A percentile compares a stretch with the other conserved stretches of the same genome.
Evolutionary conservation across 441 rosid species (phyloP).

Genomic region (Capsella rubella): DNA sequence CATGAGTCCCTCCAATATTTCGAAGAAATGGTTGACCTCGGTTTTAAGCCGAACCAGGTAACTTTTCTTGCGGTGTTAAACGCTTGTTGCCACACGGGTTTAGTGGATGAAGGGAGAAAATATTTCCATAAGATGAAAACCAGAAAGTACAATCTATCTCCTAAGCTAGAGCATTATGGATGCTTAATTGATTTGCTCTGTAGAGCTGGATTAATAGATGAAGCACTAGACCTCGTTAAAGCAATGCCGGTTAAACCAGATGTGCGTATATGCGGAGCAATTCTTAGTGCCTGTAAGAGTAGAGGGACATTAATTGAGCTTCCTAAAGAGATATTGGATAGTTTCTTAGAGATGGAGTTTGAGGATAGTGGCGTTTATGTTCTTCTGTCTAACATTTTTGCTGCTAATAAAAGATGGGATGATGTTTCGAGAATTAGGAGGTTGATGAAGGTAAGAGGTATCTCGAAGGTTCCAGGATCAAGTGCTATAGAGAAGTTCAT

Average conservation of each 20-base stretch:
- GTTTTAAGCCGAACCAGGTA: conserved; percentile 44
- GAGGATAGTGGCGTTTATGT: conserved; percentile 51
- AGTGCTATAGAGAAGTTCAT: conserved; percentile 37
- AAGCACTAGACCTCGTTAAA: conserved; percentile 40
- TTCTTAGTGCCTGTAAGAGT: conserved; percentile 50
- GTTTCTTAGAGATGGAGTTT: conserved; percentile 42
- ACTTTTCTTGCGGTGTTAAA: conserved; percentile 46
- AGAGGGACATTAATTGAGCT: conserved; percentile 39
- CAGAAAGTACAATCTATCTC: conserved; percentile 35
- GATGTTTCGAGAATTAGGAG: conserved; percentile 46
- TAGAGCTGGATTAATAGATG: conserved; percentile 48
- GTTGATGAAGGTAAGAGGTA: conserved; percentile 46
- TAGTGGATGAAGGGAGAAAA: conserved; percentile 48
- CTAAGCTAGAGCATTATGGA: conserved; percentile 47
- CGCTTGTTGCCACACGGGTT: conserved; percentile 50
- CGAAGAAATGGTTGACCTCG: conserved; percentile 41
- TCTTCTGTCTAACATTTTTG: conserved; percentile 44
- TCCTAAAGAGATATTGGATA: conserved; percentile 40
- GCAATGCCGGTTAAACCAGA: conserved; percentile 45
- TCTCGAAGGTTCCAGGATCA: conserved; percentile 45
- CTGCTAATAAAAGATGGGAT: conserved; percentile 48
- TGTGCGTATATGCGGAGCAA: conserved; percentile 50
- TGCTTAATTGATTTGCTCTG: conserved; percentile 48
- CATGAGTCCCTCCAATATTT: conserved; percentile 35
- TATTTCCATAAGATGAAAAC: conserved; percentile 43